phyloP scores from a whole-genome alignment of 257 asterid species.

The Ligustrum vulgare region DNA sequence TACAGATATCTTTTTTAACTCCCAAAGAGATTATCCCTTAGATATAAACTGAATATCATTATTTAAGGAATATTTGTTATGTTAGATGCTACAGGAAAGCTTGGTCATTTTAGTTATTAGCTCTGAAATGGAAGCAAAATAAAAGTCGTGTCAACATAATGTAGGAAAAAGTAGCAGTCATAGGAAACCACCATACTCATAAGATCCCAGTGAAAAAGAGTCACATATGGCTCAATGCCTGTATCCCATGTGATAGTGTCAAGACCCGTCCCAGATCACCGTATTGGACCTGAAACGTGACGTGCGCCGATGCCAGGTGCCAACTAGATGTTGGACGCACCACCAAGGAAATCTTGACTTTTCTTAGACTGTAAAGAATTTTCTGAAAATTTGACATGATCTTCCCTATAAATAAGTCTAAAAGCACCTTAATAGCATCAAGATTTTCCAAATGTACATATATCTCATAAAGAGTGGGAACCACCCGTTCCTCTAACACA shows the following conservation, averaged over 20 bases:
- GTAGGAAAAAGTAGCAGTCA: not conserved
- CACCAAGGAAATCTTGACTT: no score
- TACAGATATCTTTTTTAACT: not conserved
- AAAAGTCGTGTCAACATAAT: not conserved
- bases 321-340: no score
- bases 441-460: no score
- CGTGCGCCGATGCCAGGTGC: no score
- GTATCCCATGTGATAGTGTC: not conserved
- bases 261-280: no score
- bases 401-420: no score
- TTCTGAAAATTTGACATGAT: no score
- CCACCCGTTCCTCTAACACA: no score
- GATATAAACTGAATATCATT: not conserved
- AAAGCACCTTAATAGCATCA: no score
- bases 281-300: no score
- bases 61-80: not conserved
- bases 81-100: not conserved
- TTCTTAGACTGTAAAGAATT: no score
- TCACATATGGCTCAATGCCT: slow-evolving; percentile 51
- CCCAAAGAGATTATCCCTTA: not conserved
- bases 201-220: slow-evolving; percentile 50
- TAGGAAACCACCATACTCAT: slow-evolving; percentile 46
- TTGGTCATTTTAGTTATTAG: not conserved
- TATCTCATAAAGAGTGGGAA: no score
- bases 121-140: not conserved